Evolutionary conservation across 768 basidiomycete genomes (phyloP).

Genomic region (Lyophyllum semitale): DNA sequence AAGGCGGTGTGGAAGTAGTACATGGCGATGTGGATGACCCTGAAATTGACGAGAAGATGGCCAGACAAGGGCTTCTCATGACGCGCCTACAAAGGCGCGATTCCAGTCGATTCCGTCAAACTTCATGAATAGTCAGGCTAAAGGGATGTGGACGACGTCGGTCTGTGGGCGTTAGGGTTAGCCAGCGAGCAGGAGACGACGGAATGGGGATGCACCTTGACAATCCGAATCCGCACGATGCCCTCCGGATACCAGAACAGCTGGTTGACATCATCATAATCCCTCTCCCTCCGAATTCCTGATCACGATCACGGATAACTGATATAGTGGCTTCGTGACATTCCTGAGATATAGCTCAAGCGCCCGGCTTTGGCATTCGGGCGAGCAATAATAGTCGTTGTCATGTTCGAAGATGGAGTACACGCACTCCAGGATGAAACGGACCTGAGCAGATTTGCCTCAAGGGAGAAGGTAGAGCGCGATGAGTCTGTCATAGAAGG

Average conservation of each 20-base stretch:
- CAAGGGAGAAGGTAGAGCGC: constrained; percentile 94
- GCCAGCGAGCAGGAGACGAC: background rate
- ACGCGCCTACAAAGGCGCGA: constrained; percentile 94
- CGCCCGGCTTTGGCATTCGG: constrained; percentile 94
- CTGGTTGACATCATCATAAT: constrained; percentile 95
- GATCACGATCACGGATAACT: too few species aligned
- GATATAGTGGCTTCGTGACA: constrained; percentile 91
- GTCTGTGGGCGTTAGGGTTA: constrained; percentile 47
- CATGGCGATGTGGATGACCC: constrained; percentile 94
- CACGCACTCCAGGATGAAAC: constrained; percentile 94
- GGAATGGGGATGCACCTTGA: too few species aligned
- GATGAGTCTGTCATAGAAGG: constrained; percentile 90
- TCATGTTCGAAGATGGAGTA: too few species aligned
- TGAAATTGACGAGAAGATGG: constrained; percentile 99
- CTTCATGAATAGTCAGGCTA: constrained; percentile 92
- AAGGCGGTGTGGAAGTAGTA: constrained; percentile 97
- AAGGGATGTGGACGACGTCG: constrained; percentile 89
- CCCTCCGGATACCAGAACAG: constrained; percentile 99
- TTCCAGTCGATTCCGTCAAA: constrained; percentile 98
- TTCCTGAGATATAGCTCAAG: constrained; percentile 89
- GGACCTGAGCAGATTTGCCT: constrained; percentile 98
- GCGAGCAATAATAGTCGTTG: constrained; percentile 97
- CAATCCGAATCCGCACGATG: too few species aligned
- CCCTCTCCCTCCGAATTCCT: constrained; percentile 93
- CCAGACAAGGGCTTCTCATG: too few species aligned